Evolutionary conservation across 1,139 yeast genomes (phyloP).

Genomic region (Candida mesenterica): DNA sequence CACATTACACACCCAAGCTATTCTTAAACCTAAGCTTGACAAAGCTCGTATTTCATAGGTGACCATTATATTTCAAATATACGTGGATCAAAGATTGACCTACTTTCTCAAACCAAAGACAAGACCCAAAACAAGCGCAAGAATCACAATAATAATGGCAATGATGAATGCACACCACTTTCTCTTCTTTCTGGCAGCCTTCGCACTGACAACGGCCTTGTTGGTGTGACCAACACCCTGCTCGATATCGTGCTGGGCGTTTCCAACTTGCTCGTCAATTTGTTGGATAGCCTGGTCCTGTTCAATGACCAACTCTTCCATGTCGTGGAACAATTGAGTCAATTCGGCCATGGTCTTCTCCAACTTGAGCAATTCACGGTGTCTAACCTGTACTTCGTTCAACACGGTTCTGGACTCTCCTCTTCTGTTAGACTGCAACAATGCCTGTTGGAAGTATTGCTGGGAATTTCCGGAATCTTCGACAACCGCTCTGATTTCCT

Average conservation of each 20-base stretch:
- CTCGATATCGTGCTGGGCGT: constrained; percentile 88
- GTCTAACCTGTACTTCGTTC: constrained; percentile 95
- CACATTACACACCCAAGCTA: no score
- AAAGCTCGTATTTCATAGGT: no score
- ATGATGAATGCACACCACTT: constrained; percentile 79
- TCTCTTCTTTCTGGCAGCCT: constrained; percentile 88
- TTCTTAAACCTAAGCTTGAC: no score
- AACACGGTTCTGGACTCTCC: constrained; percentile 97
- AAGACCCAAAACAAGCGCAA: constrained; percentile 64
- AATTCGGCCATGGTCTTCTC: constrained; percentile 96
- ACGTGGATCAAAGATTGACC: no score
- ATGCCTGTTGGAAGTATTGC: constrained; percentile 92
- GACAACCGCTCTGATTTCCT: constrained; percentile 78
- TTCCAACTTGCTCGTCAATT: constrained; percentile 75
- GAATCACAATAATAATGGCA: constrained; percentile 56
- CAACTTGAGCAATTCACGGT: constrained; percentile 90
- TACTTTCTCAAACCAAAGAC: constrained; percentile 36
- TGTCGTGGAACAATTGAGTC: constrained; percentile 90
- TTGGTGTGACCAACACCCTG: constrained; percentile 93
- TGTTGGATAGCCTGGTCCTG: constrained; percentile 88
- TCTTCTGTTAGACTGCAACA: constrained; percentile 86
- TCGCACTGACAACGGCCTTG: constrained; percentile 85
- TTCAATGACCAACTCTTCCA: constrained; percentile 95
- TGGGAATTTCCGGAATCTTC: constrained; percentile 70
- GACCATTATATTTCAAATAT: no score